Evolutionary conservation across 129 eudicot species (phyloP), one percentile per base, ranked within the genome.

Genomic region (Centella asiatica): DNA sequence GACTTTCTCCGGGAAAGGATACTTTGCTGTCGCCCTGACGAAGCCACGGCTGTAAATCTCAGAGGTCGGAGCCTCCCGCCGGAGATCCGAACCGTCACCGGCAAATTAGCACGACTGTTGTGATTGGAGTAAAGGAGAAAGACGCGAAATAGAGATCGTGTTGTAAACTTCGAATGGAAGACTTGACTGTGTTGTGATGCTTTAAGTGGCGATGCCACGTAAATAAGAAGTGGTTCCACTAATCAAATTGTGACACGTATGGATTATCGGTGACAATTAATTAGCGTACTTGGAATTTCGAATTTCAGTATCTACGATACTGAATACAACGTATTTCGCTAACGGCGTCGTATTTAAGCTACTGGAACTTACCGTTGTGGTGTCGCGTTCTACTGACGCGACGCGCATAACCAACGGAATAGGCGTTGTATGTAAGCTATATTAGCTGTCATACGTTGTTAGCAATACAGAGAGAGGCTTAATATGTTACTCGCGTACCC

Each of bases 41-140:
- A 84, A 92, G 98, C 98, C 98, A 92, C 96, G 96, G 77, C 78
- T 78, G 77, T 22, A 66, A 57, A 33, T 45, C 57, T n/a, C 42
- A 52, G 25, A 36, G 71, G 78, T 61, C 79, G 79, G 79, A 65
- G 60, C 49, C 79, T 61, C 73, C 83, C 55, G 68, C 68, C 54
- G 78, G 81, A 76, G 81, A 57, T 71, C 81, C 78, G 78, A 50
- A 67, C 80, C 36, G 60, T 53, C 36, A 66, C 53, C 62, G 65
- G 54, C 34, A 46, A 31, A 23, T 61, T 37, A 17, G 60, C 17
- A 4, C 2, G 27, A 49, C 29, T 26, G 14, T 13, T 50, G 56
- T 50, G 22, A n/a, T 20, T 50, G 56, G 28, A 29, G 25, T n/a
- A 26, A 29, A 52, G 58, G 26, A 11, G 36, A 19, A 11, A 36